A percentile compares a stretch with the other conserved stretches of the same genome.
Conservation (phyloP, 2,329 filamentous ascomycete species). For the Chaetomium globosum region DNA sequence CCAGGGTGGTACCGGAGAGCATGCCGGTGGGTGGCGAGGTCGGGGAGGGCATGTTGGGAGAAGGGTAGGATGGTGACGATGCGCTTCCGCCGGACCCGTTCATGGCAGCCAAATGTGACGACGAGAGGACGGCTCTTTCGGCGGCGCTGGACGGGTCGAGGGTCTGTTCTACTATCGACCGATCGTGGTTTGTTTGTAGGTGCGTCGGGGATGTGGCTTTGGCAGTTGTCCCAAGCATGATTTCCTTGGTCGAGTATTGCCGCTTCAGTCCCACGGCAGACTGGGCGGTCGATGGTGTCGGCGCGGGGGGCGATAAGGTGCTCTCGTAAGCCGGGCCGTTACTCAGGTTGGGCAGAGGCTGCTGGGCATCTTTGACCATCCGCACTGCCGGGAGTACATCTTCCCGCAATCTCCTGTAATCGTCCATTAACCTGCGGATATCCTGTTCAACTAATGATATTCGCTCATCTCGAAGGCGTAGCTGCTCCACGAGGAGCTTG, state of each 20-base stretch:
- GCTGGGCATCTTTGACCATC: conserved; percentile 86
- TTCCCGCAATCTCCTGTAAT: conserved; percentile 85
- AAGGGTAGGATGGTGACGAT: conserved; percentile 59
- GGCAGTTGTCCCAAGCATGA: conserved; percentile 70
- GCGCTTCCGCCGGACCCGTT: conserved; percentile 62
- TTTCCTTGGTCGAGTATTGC: conserved; percentile 75
- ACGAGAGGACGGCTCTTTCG: conserved; percentile 66
- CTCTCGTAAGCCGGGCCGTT: conserved; percentile 55
- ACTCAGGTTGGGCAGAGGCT: conserved; percentile 70
- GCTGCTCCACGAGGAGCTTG: conserved; percentile 83
- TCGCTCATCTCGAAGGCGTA: conserved; percentile 86
- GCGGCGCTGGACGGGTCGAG: conserved; percentile 71
- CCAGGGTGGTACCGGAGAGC: conserved; percentile 56
- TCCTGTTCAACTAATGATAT: conserved; percentile 83
- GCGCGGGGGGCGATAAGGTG: conserved; percentile 59
- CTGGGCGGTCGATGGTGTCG: conserved; percentile 57
- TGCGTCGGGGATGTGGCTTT: conserved; percentile 77
- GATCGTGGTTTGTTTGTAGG: conserved; percentile 68
- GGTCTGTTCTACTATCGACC: conserved; percentile 63
- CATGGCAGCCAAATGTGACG: conserved; percentile 70
- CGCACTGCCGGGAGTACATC: conserved; percentile 89
- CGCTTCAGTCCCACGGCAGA: conserved; percentile 63
- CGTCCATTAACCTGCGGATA: conserved; percentile 78
- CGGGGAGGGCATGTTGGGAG: conserved; percentile 69
- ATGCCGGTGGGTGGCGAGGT: conserved; percentile 65